Conservation (phyloP, 2,329 filamentous ascomycete genomes). For the Chaetomiaceae sp. region DNA sequence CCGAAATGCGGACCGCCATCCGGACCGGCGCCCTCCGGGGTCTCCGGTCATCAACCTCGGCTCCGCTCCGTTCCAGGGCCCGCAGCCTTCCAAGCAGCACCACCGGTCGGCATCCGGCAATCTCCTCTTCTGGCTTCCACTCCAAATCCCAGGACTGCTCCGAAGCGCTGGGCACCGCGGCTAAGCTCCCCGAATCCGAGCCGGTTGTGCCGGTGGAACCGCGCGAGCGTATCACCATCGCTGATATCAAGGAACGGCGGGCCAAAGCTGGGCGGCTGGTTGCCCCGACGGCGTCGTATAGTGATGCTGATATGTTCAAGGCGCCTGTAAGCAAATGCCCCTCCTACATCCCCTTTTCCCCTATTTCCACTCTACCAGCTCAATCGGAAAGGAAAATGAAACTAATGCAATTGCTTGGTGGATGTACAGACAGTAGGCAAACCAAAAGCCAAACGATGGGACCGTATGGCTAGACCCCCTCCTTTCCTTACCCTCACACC, state of each 20-base stretch:
- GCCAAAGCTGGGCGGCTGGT: constrained; percentile 67
- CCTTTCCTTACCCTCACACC: constrained; percentile 7
- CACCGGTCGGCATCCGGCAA: not conserved
- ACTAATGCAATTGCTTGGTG: not conserved
- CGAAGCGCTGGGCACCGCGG: constrained; percentile 18
- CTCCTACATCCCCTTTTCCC: not conserved
- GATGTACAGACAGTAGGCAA: constrained; percentile 44
- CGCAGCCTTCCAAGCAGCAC: not conserved
- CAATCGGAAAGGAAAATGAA: not conserved
- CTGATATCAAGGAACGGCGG: constrained; percentile 63
- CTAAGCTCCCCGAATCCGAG: constrained; percentile 27
- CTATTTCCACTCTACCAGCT: not conserved
- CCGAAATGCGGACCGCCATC: constrained; percentile 11
- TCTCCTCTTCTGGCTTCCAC: constrained; percentile 14
- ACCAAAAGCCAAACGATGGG: constrained; percentile 76
- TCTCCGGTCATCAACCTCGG: not conserved
- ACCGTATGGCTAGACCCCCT: constrained; percentile 50
- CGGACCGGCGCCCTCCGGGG: constrained; percentile 13
- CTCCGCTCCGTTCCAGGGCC: not conserved
- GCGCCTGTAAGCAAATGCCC: constrained; percentile 50
- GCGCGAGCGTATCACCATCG: constrained; percentile 48
- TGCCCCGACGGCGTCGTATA: constrained; percentile 70
- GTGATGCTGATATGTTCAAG: constrained; percentile 81
- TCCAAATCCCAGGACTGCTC: constrained; percentile 17
- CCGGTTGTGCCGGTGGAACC: constrained; percentile 13